phyloP scores from a whole-genome alignment of 2,329 filamentous ascomycete species.

The Coleophoma cylindrospora region DNA sequence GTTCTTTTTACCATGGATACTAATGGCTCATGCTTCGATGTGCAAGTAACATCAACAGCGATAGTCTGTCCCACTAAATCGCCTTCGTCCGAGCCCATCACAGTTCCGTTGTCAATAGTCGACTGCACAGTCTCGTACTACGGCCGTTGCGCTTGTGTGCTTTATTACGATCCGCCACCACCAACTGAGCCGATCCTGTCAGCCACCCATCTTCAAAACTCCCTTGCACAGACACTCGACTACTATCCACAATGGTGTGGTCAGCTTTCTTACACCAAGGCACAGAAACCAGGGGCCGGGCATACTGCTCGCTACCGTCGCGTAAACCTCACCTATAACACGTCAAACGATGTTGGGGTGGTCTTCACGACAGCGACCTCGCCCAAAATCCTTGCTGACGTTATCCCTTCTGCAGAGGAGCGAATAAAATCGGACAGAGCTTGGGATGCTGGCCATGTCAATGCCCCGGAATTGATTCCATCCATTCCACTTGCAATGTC shows the following conservation, averaged over 20 bases:
- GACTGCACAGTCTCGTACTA: conserved; percentile 38
- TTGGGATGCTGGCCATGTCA: conserved; percentile 30
- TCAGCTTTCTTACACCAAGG: conserved; percentile 30
- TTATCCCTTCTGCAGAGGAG: conserved; percentile 24
- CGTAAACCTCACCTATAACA: conserved; percentile 30
- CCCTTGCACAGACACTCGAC: conserved; percentile 30
- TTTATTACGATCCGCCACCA: conserved; percentile 33
- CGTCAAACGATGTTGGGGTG: conserved; percentile 34
- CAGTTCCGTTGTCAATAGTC: conserved; percentile 31
- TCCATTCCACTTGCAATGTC: conserved; percentile 28
- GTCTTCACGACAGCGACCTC: conserved; percentile 30
- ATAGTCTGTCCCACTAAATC: conserved; percentile 8
- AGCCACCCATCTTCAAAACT: conserved; percentile 11
- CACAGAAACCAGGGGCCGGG: conserved; percentile 15
- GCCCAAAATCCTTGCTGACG: conserved; percentile 18
- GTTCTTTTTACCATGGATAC: neutral
- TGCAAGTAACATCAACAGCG: conserved; percentile 12
- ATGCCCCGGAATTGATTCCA: conserved; percentile 29
- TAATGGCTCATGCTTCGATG: conserved; percentile 6
- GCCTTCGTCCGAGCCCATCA: conserved; percentile 3
- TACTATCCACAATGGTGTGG: conserved; percentile 38
- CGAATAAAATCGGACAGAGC: conserved; percentile 17
- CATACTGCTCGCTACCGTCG: conserved; percentile 29
- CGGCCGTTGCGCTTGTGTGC: conserved; percentile 34
- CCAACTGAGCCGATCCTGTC: conserved; percentile 6